phyloP scores from a whole-genome alignment of 495 filamentous ascomycete genomes.

The Symbiotaphrina buchneri region DNA sequence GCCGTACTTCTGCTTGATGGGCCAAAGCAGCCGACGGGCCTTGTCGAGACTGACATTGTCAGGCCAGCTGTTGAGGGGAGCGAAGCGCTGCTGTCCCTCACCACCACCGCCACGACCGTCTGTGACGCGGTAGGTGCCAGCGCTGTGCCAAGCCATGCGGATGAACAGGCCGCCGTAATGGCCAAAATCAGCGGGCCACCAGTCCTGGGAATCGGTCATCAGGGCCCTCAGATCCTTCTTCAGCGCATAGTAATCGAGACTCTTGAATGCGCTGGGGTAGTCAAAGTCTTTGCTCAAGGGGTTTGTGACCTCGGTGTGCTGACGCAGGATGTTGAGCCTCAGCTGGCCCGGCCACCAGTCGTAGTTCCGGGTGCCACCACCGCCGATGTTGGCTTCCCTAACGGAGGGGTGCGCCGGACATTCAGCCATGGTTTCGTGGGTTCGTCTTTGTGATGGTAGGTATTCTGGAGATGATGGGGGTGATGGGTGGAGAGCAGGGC shows the following conservation, averaged over 20 bases:
- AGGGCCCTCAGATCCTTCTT: slow-evolving; percentile 43
- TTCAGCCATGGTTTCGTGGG: slow-evolving; percentile 13
- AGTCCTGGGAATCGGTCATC: slow-evolving; percentile 57
- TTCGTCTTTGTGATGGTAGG: no score
- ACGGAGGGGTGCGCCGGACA: slow-evolving; percentile 23
- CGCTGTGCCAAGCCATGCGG: slow-evolving; percentile 58
- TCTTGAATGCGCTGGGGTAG: slow-evolving; percentile 46
- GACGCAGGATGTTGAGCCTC: slow-evolving; percentile 45
- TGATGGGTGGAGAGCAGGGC: no score
- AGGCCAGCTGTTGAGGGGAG: slow-evolving; percentile 60
- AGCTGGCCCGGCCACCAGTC: slow-evolving; percentile 53
- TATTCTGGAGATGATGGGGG: no score
- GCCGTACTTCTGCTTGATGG: slow-evolving; percentile 64
- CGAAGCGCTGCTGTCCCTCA: slow-evolving; percentile 49
- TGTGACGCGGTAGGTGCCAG: slow-evolving; percentile 48
- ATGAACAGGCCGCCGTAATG: slow-evolving; percentile 59
- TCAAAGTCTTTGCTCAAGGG: slow-evolving; percentile 36
- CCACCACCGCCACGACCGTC: slow-evolving; percentile 54
- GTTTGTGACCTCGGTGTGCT: slow-evolving; percentile 36
- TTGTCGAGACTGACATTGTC: slow-evolving; percentile 59
- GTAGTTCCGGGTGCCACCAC: slow-evolving; percentile 33
- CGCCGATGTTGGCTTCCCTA: slow-evolving; percentile 26
- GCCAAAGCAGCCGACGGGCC: slow-evolving; percentile 54
- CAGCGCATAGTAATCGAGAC: slow-evolving; percentile 41
- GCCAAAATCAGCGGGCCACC: slow-evolving; percentile 58